Base-by-base conservation (phyloP, 202 grass and related monocot genomes). In the Setaria italica region DNA sequence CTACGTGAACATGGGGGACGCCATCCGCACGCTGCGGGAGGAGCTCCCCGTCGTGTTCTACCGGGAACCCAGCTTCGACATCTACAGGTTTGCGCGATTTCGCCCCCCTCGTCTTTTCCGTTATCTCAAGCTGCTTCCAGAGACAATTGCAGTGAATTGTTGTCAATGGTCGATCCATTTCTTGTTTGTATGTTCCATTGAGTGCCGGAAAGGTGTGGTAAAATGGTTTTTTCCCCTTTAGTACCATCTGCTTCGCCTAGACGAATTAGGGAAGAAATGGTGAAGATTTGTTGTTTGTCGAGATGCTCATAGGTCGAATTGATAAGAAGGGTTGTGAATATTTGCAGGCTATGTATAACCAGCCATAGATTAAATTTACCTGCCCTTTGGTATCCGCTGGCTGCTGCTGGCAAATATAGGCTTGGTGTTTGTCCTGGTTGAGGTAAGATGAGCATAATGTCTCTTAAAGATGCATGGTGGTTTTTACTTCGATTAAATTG, bases 1-100 rank as follows among this genome's bases (percentile, higher is more conserved):
- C 80, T 95, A 97, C 69, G 90, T 97, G n/a, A 97, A 93, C 65
- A 78, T 95, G 82, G 95, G 95, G 17, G 89, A 97, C 76, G 95
- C 95, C 55, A 95, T 97, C 81, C 89, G 95, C 74, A 90, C 85
- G 30, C 80, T 97, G 80, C 78, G 95, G 62, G 92, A 95, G 87
- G 95, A 97, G 66, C 90, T 95, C 65, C 89, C 91, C 11, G 80
- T 90, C 47, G 75, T 85, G 45, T 97, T 95, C 80, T 92, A 93
- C 67, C 83, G 88, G 16, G 91, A 93, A 47, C 95, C 92, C 29
- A 90, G 81, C 69, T 93, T 97, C 67, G 80, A 92, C 77, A 87
- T 97, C 51, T 97, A 95, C 82, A 95, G 92, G 94, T 97, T 81
- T 50, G 84, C 34, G 50, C 51, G 13, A 33, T 19, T 46, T 58